phyloP scores from a whole-genome alignment of 106 monocot species.

The Dioscorea zingiberensis region DNA sequence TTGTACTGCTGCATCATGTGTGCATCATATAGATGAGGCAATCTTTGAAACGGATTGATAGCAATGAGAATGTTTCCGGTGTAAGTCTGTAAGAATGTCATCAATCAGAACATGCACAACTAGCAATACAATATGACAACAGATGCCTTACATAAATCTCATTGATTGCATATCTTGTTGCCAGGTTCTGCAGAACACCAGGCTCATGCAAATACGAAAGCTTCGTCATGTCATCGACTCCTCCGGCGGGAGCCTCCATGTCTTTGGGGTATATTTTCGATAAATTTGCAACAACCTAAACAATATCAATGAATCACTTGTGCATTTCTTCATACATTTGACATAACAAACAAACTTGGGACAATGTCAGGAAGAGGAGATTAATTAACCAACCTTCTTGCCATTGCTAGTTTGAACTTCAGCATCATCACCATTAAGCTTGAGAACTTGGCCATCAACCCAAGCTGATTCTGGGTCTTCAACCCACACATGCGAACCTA shows the following conservation, averaged over 20 bases:
- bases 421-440: constrained; percentile 61
- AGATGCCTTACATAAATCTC: constrained; percentile 64
- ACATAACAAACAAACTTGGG: not conserved
- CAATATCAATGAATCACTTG: not conserved
- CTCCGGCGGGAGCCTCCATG: constrained; percentile 69
- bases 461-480: constrained; percentile 68
- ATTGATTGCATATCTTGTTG: constrained; percentile 68
- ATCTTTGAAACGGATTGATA: constrained; percentile 75
- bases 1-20: constrained; percentile 86
- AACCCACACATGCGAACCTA: constrained; percentile 87
- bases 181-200: constrained; percentile 69
- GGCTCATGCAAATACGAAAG: constrained; percentile 83
- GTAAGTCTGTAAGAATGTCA: constrained; percentile 47
- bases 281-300: constrained; percentile 48
- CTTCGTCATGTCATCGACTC: constrained; percentile 88
- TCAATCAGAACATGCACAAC: not conserved
- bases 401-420: constrained; percentile 65
- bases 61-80: constrained; percentile 86
- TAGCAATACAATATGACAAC: not conserved
- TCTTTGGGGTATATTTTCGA: constrained; percentile 76
- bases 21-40: constrained; percentile 69
- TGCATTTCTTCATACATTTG: not conserved
- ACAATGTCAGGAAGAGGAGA: not conserved
- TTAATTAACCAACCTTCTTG: constrained; percentile 37
- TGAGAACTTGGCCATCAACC: constrained; percentile 75